A percentile compares a stretch with the other conserved stretches of the same genome.
These are phyloP conservation scores for Colletotrichum lupini DNA, from an alignment of 2,329 filamentous ascomycete species.

Conservation along the genomic window DNA sequence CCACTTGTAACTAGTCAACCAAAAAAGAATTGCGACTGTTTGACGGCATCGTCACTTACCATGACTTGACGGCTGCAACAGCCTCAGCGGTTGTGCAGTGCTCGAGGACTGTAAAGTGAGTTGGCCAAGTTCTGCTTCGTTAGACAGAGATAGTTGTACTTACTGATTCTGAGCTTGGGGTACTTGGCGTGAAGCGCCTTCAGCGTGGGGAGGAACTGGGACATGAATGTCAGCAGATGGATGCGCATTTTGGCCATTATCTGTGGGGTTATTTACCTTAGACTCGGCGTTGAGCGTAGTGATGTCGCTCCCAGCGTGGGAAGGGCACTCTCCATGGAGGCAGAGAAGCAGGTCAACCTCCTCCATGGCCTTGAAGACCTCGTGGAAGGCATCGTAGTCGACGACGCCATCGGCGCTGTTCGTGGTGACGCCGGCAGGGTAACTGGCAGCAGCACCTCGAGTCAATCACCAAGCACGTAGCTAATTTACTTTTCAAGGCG, in stretches of 20 bases:
- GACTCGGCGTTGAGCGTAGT: slow-evolving; percentile 77
- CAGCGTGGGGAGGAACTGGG: slow-evolving; percentile 81
- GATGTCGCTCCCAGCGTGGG: slow-evolving; percentile 50
- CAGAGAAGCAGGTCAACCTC: slow-evolving; percentile 85
- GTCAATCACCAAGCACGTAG: background rate
- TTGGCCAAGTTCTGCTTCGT: background rate
- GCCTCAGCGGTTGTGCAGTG: slow-evolving; percentile 90
- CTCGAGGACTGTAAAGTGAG: slow-evolving; percentile 65
- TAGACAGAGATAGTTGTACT: background rate
- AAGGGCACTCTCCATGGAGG: slow-evolving; percentile 87
- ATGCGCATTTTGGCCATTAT: background rate
- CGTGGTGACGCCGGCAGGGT: slow-evolving; percentile 65
- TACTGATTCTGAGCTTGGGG: slow-evolving; percentile 71
- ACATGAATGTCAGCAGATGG: background rate
- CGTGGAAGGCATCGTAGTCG: slow-evolving; percentile 76
- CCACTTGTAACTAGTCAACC: slow-evolving; percentile 69
- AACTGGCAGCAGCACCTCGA: background rate
- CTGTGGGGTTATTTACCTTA: slow-evolving; percentile 40
- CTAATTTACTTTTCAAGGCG: too few relatives aligned
- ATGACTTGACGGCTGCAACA: slow-evolving; percentile 72
- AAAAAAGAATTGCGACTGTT: background rate
- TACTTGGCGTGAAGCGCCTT: slow-evolving; percentile 78
- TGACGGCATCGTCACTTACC: background rate
- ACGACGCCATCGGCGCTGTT: slow-evolving; percentile 77
- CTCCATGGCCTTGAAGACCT: slow-evolving; percentile 92